Evolutionary conservation across 306 rosid genomes (phyloP).

Genomic region (Prunus padus): DNA sequence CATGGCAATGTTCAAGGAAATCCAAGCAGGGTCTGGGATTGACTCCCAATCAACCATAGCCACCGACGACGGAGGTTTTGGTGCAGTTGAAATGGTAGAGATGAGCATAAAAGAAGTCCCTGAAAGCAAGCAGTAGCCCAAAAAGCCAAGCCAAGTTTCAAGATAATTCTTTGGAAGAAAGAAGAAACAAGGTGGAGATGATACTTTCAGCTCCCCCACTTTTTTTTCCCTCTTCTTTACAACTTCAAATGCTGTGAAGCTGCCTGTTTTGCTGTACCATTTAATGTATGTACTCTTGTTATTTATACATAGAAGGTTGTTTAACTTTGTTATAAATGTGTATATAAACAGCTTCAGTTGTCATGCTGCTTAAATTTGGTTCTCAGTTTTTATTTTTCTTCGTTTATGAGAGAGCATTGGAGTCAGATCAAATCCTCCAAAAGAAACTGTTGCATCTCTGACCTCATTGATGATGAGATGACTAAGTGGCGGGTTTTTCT

Average conservation of each 20-base stretch:
- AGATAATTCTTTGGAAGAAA: slow-evolving; percentile 33
- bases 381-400: slow-evolving; percentile 24
- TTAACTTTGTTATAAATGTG: slow-evolving; percentile 56
- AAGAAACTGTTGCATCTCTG: slow-evolving; percentile 26
- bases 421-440: slow-evolving; percentile 20
- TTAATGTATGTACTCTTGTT: slow-evolving; percentile 87
- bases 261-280: slow-evolving; percentile 44
- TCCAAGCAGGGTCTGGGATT: slow-evolving; percentile 86
- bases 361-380: slow-evolving; percentile 28
- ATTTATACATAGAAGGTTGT: slow-evolving; percentile 63
- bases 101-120: slow-evolving; percentile 92
- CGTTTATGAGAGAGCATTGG: too few relatives aligned
- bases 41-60: slow-evolving; percentile 82
- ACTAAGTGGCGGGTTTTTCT: slow-evolving; percentile 38
- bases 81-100: slow-evolving; percentile 63
- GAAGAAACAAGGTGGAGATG: slow-evolving; percentile 41
- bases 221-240: slow-evolving; percentile 46
- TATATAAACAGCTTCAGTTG: slow-evolving; percentile 78
- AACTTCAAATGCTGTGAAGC: slow-evolving; percentile 36
- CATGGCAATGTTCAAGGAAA: slow-evolving; percentile 87
- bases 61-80: slow-evolving; percentile 55
- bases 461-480: slow-evolving; percentile 54
- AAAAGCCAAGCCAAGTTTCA: slow-evolving; percentile 19
- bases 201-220: slow-evolving; percentile 32
- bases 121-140: slow-evolving; percentile 57